These are phyloP conservation scores for Trichosporon faecale DNA, from an alignment of 1,284 basidiomycete genomes.

Conservation along the genomic window DNA sequence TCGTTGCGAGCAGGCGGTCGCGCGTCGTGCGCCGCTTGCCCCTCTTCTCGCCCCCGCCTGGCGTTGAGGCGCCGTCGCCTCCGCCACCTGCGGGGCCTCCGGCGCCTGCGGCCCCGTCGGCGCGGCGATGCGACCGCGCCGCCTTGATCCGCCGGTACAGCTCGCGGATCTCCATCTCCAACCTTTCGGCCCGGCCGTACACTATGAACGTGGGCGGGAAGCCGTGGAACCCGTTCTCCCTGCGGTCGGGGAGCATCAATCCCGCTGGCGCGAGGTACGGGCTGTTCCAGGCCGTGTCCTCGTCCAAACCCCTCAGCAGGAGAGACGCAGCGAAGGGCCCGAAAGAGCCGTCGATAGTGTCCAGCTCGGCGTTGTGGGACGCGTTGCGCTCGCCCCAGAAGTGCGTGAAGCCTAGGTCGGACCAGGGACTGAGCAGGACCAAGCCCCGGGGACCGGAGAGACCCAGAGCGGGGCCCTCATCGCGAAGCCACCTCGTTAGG, in stretches of 20 bases:
- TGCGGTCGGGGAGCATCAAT: conserved; percentile 28
- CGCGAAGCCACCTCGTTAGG: conserved; percentile 38
- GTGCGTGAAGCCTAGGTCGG: conserved; percentile 55
- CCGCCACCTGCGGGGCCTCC: too few relatives aligned
- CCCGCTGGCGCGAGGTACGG: conserved; percentile 44
- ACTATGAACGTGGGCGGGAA: conserved; percentile 46
- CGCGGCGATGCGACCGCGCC: conserved; percentile 16
- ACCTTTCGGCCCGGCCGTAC: conserved; percentile 44
- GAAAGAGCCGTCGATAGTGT: conserved; percentile 46
- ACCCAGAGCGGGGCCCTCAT: conserved; percentile 32
- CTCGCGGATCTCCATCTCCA: conserved; percentile 35
- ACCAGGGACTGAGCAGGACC: conserved; percentile 62
- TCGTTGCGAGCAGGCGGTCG: conserved; percentile 30
- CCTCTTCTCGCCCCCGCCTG: not conserved
- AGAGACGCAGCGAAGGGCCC: conserved; percentile 47
- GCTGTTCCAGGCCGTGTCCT: conserved; percentile 33
- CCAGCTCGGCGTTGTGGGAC: conserved; percentile 34
- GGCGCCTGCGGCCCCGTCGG: not conserved
- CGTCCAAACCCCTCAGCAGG: conserved; percentile 38
- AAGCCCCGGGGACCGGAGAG: conserved; percentile 55
- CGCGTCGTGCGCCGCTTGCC: not conserved
- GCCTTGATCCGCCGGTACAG: conserved; percentile 36
- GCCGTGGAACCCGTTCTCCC: conserved; percentile 24
- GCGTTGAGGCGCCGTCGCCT: too few relatives aligned
- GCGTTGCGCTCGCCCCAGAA: conserved; percentile 38